Conservation (phyloP, 495 filamentous ascomycete species). For the Lineolata rhizophorae region DNA sequence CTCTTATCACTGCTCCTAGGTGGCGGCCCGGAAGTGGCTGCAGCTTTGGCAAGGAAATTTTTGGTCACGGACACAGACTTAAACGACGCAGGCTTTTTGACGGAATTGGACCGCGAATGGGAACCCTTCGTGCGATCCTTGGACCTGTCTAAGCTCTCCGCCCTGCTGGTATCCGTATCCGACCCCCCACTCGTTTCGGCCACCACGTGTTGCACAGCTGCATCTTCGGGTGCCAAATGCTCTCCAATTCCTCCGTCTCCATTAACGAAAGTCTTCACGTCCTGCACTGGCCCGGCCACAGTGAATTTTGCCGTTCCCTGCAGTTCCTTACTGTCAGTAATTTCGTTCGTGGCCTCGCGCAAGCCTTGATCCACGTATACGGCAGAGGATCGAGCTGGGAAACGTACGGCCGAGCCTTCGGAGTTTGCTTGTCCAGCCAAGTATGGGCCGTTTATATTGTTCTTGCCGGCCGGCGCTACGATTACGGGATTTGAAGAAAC, state of each 20-base stretch:
- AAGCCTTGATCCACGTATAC: no score
- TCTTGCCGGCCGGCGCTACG: no score
- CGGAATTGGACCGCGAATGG: slow-evolving; percentile 43
- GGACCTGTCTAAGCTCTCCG: slow-evolving; percentile 21
- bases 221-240: slow-evolving; percentile 6
- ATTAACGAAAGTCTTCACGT: slow-evolving; percentile 6
- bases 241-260: slow-evolving; percentile 9
- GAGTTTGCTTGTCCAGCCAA: no score
- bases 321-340: no score
- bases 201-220: slow-evolving; percentile 1
- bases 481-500: no score
- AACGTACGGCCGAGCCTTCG: no score
- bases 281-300: background rate
- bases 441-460: no score
- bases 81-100: slow-evolving; percentile 74
- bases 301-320: no score
- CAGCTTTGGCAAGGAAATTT: slow-evolving; percentile 48
- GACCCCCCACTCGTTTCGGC: slow-evolving; percentile 29
- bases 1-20: slow-evolving; percentile 16
- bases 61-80: slow-evolving; percentile 92
- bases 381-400: no score
- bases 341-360: no score
- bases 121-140: slow-evolving; percentile 32
- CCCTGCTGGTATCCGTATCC: slow-evolving; percentile 36
- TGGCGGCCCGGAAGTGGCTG: slow-evolving; percentile 14